Conservation (phyloP, 495 filamentous ascomycete genomes). For the Aspergillus sclerotioniger region DNA sequence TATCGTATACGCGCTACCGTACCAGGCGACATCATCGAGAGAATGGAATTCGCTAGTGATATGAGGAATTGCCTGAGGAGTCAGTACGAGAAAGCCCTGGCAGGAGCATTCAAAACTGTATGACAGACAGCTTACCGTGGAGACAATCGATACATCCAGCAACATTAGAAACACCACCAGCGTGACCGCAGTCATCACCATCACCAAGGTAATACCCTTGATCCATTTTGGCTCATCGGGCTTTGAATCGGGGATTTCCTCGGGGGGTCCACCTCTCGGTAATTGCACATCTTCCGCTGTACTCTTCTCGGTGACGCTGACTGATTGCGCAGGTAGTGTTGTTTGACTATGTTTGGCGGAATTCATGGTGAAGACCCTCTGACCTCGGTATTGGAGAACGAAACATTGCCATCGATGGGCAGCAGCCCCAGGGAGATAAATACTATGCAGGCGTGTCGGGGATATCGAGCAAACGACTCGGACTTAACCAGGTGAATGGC, state of each 20-base stretch:
- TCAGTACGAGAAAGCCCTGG: not conserved
- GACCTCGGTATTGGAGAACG: too few species aligned
- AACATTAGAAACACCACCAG: constrained; percentile 46
- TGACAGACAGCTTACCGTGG: constrained; percentile 33
- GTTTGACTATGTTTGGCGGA: too few species aligned
- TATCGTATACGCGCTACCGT: constrained; percentile 34
- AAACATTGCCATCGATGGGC: too few species aligned
- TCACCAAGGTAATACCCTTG: not conserved
- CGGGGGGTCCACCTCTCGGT: not conserved
- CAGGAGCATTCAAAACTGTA: not conserved
- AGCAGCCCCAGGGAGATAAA: too few species aligned
- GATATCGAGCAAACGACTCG: too few species aligned
- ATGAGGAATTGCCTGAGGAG: constrained; percentile 20
- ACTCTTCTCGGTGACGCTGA: too few species aligned
- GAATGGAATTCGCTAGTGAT: constrained; percentile 33
- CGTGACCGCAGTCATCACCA: constrained; percentile 14
- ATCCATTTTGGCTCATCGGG: not conserved
- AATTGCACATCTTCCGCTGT: too few species aligned
- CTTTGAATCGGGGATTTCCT: not conserved
- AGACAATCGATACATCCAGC: constrained; percentile 50
- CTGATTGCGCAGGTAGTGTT: too few species aligned
- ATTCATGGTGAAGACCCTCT: too few species aligned
- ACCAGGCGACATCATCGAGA: constrained; percentile 37
- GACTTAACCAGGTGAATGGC: too few species aligned
- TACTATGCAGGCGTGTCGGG: too few species aligned